Conservation (phyloP, 495 filamentous ascomycete genomes). For the Aspergillus coremiiformis region DNA sequence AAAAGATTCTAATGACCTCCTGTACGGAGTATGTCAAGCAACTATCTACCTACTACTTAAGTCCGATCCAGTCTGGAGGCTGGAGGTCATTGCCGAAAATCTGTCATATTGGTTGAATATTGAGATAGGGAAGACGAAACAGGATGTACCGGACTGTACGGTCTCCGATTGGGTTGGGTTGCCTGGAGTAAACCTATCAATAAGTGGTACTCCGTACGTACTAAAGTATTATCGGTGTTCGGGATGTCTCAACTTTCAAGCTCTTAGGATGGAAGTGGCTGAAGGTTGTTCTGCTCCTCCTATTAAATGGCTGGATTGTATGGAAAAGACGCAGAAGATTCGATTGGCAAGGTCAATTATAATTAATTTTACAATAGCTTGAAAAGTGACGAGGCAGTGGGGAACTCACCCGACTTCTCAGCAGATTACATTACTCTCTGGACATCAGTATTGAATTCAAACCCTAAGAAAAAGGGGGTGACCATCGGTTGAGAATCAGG, state of each 20-base stretch:
- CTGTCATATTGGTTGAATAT: too few species aligned
- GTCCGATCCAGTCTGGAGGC: too few species aligned
- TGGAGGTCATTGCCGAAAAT: too few species aligned
- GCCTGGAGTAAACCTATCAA: background rate
- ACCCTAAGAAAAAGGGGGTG: conserved; percentile 1
- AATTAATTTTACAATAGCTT: background rate
- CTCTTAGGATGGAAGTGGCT: too few species aligned
- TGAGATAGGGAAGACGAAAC: background rate
- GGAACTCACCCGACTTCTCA: too few species aligned
- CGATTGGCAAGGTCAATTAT: background rate
- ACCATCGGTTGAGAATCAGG: background rate
- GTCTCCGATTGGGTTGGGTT: too few species aligned
- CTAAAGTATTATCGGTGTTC: background rate
- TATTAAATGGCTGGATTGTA: background rate
- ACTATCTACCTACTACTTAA: too few species aligned
- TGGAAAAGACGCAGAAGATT: background rate
- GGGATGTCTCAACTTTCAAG: background rate
- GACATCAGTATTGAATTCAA: background rate
- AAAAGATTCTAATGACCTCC: too few species aligned
- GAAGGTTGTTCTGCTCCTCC: background rate
- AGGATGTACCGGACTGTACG: too few species aligned
- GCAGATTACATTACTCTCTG: background rate
- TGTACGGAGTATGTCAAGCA: too few species aligned
- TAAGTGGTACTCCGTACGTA: background rate
- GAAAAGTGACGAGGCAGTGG: conserved; percentile 4